Percentiles rank a stretch among this genome's conserved stretches.
Evolutionary conservation across 176 grass and related monocot species (phyloP).

Genomic region (Oryza punctata): DNA sequence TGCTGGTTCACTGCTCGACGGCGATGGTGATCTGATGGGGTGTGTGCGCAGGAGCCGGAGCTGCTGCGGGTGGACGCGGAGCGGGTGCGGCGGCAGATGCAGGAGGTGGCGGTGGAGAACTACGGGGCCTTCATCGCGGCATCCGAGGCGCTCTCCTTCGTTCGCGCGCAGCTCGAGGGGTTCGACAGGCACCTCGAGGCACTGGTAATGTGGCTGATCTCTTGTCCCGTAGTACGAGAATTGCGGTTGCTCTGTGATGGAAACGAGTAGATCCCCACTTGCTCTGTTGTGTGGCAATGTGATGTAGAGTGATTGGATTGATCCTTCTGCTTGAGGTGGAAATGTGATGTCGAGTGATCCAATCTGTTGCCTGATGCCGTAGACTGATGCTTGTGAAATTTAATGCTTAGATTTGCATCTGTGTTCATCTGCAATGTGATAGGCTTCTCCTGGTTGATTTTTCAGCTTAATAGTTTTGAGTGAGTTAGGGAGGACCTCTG

Average conservation of each 20-base stretch:
- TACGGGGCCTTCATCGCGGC: slow-evolving; percentile 94
- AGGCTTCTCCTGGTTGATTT: not conserved
- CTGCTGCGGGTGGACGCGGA: slow-evolving; percentile 95
- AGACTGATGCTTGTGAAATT: not conserved
- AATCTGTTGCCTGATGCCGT: not conserved
- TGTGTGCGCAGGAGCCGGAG: slow-evolving; percentile 80
- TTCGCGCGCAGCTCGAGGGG: slow-evolving; percentile 80
- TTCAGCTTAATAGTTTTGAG: not conserved
- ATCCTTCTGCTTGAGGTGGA: not conserved
- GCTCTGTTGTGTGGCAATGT: not conserved
- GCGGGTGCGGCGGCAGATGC: slow-evolving; percentile 96
- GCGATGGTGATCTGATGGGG: not conserved
- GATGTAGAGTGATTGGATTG: slow-evolving; percentile 13
- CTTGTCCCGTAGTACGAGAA: not conserved
- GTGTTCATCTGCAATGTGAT: not conserved
- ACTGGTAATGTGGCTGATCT: slow-evolving; percentile 56
- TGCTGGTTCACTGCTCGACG: not conserved
- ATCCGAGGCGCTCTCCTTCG: slow-evolving; percentile 90
- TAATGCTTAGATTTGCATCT: not conserved
- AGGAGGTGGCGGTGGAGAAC: slow-evolving; percentile 99
- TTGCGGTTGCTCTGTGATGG: not conserved
- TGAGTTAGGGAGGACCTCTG: not conserved
- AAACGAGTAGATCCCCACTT: slow-evolving; percentile 17
- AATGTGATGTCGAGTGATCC: slow-evolving; percentile 3
- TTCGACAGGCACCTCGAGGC: slow-evolving; percentile 89